Evolutionary conservation across 768 basidiomycete genomes (phyloP).

Genomic region (Aureoboletus auriporus): DNA sequence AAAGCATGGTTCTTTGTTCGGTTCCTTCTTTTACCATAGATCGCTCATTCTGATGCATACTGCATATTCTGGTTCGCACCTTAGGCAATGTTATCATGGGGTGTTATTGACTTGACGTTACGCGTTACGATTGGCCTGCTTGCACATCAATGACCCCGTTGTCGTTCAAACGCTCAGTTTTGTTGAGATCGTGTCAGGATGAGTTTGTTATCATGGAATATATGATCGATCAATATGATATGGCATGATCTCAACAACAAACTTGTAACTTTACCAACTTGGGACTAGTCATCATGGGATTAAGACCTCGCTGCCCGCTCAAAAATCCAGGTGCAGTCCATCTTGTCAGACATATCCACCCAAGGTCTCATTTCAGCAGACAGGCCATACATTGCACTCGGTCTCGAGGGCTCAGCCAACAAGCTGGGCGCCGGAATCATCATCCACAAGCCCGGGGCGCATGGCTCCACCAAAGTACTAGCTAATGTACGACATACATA

Average conservation of each 20-base stretch:
- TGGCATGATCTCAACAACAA: too few relatives aligned
- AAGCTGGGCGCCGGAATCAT: constrained; percentile 95
- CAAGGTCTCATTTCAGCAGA: constrained; percentile 37
- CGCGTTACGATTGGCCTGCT: too few relatives aligned
- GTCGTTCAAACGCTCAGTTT: neutral
- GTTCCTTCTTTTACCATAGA: constrained; percentile 23
- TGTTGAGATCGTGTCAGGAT: too few relatives aligned
- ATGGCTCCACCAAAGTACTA: constrained; percentile 72
- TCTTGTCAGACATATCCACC: constrained; percentile 11
- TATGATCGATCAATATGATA: neutral
- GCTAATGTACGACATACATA: constrained; percentile 98
- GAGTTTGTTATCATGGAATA: neutral
- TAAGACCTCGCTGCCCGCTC: constrained; percentile 18
- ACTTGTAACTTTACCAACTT: too few relatives aligned
- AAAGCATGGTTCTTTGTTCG: constrained; percentile 3
- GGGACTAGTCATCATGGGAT: constrained; percentile 7
- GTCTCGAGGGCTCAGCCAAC: constrained; percentile 97
- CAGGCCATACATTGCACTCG: constrained; percentile 78
- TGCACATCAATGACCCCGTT: too few relatives aligned
- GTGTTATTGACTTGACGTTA: constrained; percentile 2
- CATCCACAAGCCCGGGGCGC: constrained; percentile 55
- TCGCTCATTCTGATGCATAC: constrained; percentile 14
- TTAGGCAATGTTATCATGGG: constrained; percentile 9
- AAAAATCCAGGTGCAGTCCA: constrained; percentile 30
- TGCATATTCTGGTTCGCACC: neutral